These are phyloP conservation scores for Rutstroemia sp. DNA, from an alignment of 2,329 filamentous ascomycete species.

Conservation along the genomic window DNA sequence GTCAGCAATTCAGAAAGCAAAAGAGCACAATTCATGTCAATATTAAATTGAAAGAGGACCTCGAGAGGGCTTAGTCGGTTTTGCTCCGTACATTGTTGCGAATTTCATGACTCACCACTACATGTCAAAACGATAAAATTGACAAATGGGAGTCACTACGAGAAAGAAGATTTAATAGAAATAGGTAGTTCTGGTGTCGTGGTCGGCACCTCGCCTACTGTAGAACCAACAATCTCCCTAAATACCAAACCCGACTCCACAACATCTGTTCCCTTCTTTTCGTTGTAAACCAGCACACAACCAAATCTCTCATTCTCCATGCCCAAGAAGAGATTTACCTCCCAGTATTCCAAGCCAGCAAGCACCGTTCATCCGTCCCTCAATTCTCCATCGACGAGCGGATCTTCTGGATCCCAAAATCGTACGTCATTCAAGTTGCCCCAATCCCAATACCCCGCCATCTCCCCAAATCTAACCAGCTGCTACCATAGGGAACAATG, in stretches of 20 bases:
- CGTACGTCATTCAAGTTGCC: slow-evolving; percentile 12
- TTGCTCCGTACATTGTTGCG: too few relatives aligned
- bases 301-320: slow-evolving; percentile 32
- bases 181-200: too few relatives aligned
- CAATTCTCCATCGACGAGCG: slow-evolving; percentile 31
- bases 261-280: neutral
- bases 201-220: neutral
- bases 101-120: too few relatives aligned
- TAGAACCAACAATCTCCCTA: neutral
- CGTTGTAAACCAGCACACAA: neutral
- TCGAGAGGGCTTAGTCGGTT: too few relatives aligned
- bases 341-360: slow-evolving; percentile 50
- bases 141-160: too few relatives aligned
- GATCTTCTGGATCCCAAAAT: slow-evolving; percentile 16
- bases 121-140: too few relatives aligned
- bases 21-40: too few relatives aligned
- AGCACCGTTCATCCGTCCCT: slow-evolving; percentile 46
- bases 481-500: slow-evolving; percentile 18
- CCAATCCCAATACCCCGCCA: slow-evolving; percentile 5
- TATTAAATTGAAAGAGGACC: too few relatives aligned
- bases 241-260: neutral
- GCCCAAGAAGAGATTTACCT: slow-evolving; percentile 56
- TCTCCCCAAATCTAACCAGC: neutral
- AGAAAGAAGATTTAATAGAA: too few relatives aligned
- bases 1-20: too few relatives aligned